A percentile compares a stretch with the other conserved stretches of the same genome.
phyloP scores from a whole-genome alignment of 31 red algal species.

The Odonthalia washingtoniensis region DNA sequence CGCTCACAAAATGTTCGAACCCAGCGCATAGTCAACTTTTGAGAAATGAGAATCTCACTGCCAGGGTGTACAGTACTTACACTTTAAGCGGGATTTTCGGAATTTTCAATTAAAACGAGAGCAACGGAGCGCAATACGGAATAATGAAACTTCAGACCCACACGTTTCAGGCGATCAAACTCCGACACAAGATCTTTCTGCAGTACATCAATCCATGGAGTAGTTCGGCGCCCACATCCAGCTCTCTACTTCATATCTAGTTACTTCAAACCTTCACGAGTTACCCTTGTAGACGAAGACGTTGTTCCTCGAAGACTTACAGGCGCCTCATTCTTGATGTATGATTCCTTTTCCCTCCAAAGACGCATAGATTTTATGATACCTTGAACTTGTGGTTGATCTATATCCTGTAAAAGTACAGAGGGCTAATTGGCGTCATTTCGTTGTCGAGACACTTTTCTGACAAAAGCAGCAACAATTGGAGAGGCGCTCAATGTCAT shows the following conservation, averaged over 20 bases:
- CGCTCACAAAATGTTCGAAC: not conserved
- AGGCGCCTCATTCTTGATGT: not conserved
- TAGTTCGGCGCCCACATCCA: not conserved
- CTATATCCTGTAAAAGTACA: not conserved
- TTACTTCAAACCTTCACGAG: not conserved
- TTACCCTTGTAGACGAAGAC: not conserved
- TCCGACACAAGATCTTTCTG: not conserved
- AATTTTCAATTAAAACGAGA: not conserved
- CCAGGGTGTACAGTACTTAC: not conserved
- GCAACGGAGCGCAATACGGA: not conserved
- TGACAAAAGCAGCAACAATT: not conserved
- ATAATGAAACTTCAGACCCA: not conserved
- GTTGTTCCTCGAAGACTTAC: not conserved
- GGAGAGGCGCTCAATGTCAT: not conserved
- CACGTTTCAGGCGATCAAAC: not conserved
- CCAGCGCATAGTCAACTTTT: not conserved
- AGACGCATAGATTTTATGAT: not conserved
- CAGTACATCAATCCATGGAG: not conserved
- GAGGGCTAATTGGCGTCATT: not conserved
- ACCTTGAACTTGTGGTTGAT: not conserved
- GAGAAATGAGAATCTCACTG: not conserved
- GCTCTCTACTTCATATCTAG: not conserved
- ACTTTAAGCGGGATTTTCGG: not conserved
- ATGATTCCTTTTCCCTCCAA: not conserved
- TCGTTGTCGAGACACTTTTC: not conserved